phyloP scores from a whole-genome alignment of 108 stramenopile genomes.

The Cyclostephanos tholiformis region DNA sequence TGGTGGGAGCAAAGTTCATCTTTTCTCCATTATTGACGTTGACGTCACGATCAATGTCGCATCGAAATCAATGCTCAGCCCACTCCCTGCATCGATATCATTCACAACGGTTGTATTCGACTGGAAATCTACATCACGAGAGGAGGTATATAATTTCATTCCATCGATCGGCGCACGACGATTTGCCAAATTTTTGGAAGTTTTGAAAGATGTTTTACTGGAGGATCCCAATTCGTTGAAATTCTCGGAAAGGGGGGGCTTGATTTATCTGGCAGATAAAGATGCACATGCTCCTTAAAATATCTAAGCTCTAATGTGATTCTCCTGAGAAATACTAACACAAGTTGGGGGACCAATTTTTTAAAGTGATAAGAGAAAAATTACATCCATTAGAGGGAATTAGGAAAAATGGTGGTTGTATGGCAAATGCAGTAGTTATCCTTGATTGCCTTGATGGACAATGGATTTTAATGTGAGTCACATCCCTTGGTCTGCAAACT shows the following conservation, averaged over 20 bases:
- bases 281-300: too few species aligned
- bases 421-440: too few species aligned
- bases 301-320: too few species aligned
- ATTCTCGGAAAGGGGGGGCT: slow-evolving; percentile 36
- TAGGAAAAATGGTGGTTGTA: too few species aligned
- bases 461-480: too few species aligned
- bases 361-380: too few species aligned
- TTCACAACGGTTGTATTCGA: slow-evolving; percentile 45
- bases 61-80: slow-evolving; percentile 65
- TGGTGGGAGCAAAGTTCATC: slow-evolving; percentile 53
- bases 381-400: too few species aligned
- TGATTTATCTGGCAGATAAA: slow-evolving; percentile 10
- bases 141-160: slow-evolving; percentile 69
- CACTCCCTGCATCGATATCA: slow-evolving; percentile 69
- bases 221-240: slow-evolving; percentile 58
- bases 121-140: slow-evolving; percentile 35
- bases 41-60: slow-evolving; percentile 63
- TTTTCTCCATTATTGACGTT: slow-evolving; percentile 65
- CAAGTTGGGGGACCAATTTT: too few species aligned
- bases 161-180: slow-evolving; percentile 71
- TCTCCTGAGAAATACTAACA: too few species aligned
- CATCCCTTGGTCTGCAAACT: too few species aligned
- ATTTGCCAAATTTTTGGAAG: slow-evolving; percentile 72
- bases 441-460: too few species aligned
- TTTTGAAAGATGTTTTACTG: slow-evolving; percentile 55